Base-by-base conservation (phyloP, 1,284 basidiomycete species). In the Termitomyces sp. region DNA sequence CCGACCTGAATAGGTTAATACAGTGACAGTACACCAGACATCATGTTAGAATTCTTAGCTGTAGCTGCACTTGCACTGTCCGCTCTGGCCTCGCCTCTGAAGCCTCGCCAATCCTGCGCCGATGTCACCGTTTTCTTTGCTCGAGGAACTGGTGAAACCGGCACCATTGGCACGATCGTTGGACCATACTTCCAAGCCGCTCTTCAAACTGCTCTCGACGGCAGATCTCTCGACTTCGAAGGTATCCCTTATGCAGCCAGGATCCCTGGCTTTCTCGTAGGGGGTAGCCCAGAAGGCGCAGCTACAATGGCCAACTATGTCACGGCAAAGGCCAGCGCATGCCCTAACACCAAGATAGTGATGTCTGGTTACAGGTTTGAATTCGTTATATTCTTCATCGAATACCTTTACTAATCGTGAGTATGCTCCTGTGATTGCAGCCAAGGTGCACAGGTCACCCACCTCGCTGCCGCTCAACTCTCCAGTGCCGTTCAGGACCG, bases 391-490 rank as follows among this genome's bases (percentile, higher is more conserved):
- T 5, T 10, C 1, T 26, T 13, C 13, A 19, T 28, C n/a, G 1
- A 1, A 11, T 35, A 18, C 16, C 5, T 19, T n/a, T n/a, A n/a
- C 16, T 46, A 24, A 54, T 37, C 9, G 21, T 49, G 8, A 3
- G 10, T 26, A 31, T 19, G n/a, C 10, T 8, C 24, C 19, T 5
- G 31, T 9, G 10, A 10, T 24, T 4, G 30, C 26, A 72, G 68
- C 38, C 71, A 73, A 62, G 70, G 71, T 33, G 70, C 66, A 5
- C 70, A 72, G 52, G 64, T 73, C 1, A 64, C 66, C 3, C 70
- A 72, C 46, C 64, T 69, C 24, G 66, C 69, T 13, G 68, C 69
- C 11, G 55, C 53, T 1, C 59, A 61, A 53, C 61, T 73, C 7
- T 62, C 67, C 2, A 50, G 65, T 5, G 16, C 63, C 7, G 66